Conservation (phyloP, 75 land plant species). For the Chamaecyparis obtusa region DNA sequence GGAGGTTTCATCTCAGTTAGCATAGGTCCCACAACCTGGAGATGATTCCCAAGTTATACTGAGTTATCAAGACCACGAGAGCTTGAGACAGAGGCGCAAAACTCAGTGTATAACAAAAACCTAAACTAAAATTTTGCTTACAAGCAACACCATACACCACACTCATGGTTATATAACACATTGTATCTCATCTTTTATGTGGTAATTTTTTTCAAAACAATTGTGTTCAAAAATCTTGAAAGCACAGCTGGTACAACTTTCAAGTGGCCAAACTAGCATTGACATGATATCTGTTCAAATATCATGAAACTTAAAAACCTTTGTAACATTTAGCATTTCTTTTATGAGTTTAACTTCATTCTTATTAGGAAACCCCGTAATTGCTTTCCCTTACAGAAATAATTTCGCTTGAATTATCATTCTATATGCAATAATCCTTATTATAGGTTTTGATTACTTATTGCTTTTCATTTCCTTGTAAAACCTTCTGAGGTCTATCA, state of each 20-base stretch:
- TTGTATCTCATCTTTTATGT: not conserved
- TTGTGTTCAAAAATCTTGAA: not conserved
- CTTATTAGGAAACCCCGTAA: not conserved
- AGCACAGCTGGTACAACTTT: not conserved
- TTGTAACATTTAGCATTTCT: not conserved
- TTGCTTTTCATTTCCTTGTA: not conserved
- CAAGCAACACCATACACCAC: too few species aligned
- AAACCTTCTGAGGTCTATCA: not conserved
- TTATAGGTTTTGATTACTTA: not conserved
- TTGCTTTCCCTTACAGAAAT: not conserved
- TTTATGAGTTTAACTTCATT: not conserved
- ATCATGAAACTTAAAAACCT: not conserved
- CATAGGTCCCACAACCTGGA: too few species aligned
- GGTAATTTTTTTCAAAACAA: too few species aligned
- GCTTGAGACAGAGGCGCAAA: too few species aligned
- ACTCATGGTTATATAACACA: not conserved
- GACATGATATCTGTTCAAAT: not conserved
- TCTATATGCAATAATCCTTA: not conserved
- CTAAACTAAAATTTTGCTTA: too few species aligned
- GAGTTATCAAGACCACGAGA: too few species aligned
- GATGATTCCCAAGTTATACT: too few species aligned
- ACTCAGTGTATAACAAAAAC: too few species aligned
- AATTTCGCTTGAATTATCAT: not conserved
- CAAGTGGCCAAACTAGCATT: not conserved
- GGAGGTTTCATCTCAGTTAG: too few species aligned